Evolutionary conservation across 192 early-diverging fungal species (phyloP), one percentile per base, ranked within the genome.

Genomic region (Coemansia sp.): DNA sequence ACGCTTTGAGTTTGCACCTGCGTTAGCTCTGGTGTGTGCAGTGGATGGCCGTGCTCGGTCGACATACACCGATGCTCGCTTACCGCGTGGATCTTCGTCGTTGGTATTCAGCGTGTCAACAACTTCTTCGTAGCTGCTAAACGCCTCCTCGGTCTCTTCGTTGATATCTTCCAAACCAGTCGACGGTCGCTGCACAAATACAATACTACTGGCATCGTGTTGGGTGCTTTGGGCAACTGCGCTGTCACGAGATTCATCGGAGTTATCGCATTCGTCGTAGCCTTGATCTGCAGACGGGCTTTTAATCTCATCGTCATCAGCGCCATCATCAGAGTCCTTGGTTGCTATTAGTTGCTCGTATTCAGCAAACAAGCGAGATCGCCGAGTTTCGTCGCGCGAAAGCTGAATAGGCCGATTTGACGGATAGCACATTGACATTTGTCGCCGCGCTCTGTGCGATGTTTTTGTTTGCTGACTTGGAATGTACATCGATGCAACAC

Each of bases 341-440:
- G 22, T 38, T 22, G 58, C 72, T 3, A 80, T 59, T 55, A 80
- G 72, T 26, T 65, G 67, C 65, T 80, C 72, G 59, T 80, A 80
- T 37, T 80, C 77, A 7, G 72, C 72, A 65, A 80, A 80, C 35
- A 80, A 59, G 17, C 72, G 71, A 37, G 71, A 71, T 2, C 77
- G 56, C 22, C 72, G 72, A 23, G 68, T 27, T 35, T 80, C 77
- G 62, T 80, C 77, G 16, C 77, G 77, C 55, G 77, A 80, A 10
- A 80, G 69, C 38, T 67, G 72, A 27, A 73, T 64, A 9, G 57
- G 64, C 16, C 77, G 68, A 1, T 19, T 27, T 1, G 70, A 54
- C 48, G 70, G 54, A 19, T 55, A 58, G 71, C 57, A 74, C 77
- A 74, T 64, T 8, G 76, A 73, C 64, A 79, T 70, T 38, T 61